Percentiles rank a stretch among this genome's conserved stretches.
These are phyloP conservation scores for Quillaja saponaria DNA, from an alignment of 306 rosid genomes.

Conservation along the genomic window DNA sequence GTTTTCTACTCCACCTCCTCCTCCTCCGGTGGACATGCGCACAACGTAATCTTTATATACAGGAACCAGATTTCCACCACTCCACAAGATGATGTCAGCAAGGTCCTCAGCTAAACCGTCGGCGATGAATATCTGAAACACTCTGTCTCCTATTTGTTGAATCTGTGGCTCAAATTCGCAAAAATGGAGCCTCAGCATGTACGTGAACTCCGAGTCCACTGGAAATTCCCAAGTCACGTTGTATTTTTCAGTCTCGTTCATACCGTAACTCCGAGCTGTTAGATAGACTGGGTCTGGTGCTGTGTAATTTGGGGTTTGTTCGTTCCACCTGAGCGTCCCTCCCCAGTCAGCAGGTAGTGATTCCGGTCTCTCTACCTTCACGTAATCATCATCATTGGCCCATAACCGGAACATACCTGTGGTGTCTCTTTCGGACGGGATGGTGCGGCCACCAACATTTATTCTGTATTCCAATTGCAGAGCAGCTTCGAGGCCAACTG, in stretches of 20 bases:
- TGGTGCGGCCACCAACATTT: not conserved
- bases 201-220: constrained; percentile 43
- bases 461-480: constrained; percentile 37
- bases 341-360: not conserved
- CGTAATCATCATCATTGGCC: not conserved
- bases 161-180: constrained; percentile 35
- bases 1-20: constrained; percentile 4
- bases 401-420: constrained; percentile 17
- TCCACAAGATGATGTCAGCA: constrained; percentile 34
- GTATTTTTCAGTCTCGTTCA: constrained; percentile 20
- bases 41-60: constrained; percentile 38
- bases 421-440: not conserved
- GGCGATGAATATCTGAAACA: constrained; percentile 43
- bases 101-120: constrained; percentile 43
- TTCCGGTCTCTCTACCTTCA: not conserved
- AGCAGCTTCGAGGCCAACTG: not conserved
- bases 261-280: constrained; percentile 37
- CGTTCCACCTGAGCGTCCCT: not conserved
- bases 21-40: not conserved
- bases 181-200: constrained; percentile 47
- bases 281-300: constrained; percentile 33
- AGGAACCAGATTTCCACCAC: constrained; percentile 26
- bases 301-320: constrained; percentile 18
- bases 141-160: constrained; percentile 32
- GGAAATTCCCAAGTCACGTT: constrained; percentile 46